These are phyloP conservation scores for Wickerhamomyces strasburgensis DNA, from an alignment of 805 yeast genomes.

Conservation along the genomic window DNA sequence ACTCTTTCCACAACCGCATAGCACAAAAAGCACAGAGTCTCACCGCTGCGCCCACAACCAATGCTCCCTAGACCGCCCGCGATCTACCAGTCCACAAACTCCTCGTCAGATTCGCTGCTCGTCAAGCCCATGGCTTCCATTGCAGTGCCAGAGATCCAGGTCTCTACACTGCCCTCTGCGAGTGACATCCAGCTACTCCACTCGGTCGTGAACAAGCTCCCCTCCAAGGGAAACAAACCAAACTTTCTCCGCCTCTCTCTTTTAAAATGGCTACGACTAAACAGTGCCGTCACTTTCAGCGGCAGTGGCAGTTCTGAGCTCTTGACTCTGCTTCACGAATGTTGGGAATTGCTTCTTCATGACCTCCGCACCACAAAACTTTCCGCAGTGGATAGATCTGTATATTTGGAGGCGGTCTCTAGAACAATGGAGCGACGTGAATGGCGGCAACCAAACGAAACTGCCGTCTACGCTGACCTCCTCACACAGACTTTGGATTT, in stretches of 20 bases:
- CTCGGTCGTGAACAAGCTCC: too few species aligned
- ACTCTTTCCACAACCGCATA: too few species aligned
- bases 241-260: neutral
- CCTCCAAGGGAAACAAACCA: neutral
- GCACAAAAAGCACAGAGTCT: too few species aligned
- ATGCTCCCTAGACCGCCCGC: neutral
- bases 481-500: slow-evolving; percentile 10
- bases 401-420: slow-evolving; percentile 12
- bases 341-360: slow-evolving; percentile 11
- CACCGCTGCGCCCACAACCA: too few species aligned
- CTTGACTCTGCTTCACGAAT: too few species aligned
- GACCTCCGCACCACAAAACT: slow-evolving; percentile 5
- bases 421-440: slow-evolving; percentile 12
- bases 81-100: neutral
- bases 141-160: neutral
- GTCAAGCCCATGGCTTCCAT: neutral
- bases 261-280: neutral
- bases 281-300: neutral
- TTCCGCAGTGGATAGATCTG: slow-evolving; percentile 13
- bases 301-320: too few species aligned
- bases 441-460: slow-evolving; percentile 7
- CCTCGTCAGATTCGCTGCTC: neutral
- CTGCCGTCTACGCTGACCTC: slow-evolving; percentile 1
- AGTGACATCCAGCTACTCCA: too few species aligned
- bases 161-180: neutral